Evolutionary conservation across 768 basidiomycete genomes (phyloP), one percentile per base, ranked within the genome.

Genomic region (Boletus coccyginus): DNA sequence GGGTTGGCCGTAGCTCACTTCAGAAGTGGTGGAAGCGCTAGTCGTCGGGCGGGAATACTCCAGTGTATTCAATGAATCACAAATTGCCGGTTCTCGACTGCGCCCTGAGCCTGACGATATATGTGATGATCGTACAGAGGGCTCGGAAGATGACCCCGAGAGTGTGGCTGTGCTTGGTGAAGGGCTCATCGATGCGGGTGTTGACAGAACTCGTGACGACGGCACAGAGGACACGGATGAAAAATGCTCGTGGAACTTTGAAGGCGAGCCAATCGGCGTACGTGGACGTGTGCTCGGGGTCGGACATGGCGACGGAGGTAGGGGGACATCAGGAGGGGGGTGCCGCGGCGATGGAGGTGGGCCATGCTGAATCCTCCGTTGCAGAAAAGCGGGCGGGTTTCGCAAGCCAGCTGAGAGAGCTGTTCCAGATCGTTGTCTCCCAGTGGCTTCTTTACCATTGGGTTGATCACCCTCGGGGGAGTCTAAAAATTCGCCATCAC

Each of bases 171-270:
- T 58, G 38, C 68, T 70, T 13, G 53, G 59, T 5, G 62, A 60
- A 31, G 66, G 58, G 48, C 60, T 62, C 50, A 55, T 50, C 19
- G 64, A 46, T 12, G 31, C 19, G 0, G 58, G 50, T 9, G 56
- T 50, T 7, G 62, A 52, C 32, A 60, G 39, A 35, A 45, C 36
- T 11, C 56, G 56, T 21, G 67, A 62, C 17, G 50, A 21, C 1
- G 68, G 59, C 31, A 64, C 49, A 3, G 63, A 69, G 4, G 70
- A 70, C 6, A 70, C 55, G 1, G 70, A 71, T 19, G 70, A 67
- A 43, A 71, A 55, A 39, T 73, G 71, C 21, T 71, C 71, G 40
- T 71, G 70, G 61, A 73, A 71, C 46, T 73, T 71, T 7, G 70
- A 71, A 33, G 56, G 46, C 7, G 56, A 19, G 19, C 32, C 46